Evolutionary conservation across 140 eudicot genomes (phyloP), one percentile per base, ranked within the genome.

Genomic region (Senecio squalidus): DNA sequence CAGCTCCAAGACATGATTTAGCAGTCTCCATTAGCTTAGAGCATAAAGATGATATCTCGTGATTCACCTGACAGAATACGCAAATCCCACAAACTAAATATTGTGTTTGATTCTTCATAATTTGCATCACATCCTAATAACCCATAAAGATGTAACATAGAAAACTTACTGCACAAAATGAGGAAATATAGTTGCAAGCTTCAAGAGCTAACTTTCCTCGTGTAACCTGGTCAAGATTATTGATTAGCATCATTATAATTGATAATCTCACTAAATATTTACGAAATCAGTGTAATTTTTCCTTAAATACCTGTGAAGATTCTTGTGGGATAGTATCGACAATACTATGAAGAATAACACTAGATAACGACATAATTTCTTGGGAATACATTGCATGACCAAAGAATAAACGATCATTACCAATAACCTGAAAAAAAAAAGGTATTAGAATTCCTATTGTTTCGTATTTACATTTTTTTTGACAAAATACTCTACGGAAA

Each of bases 161-260:
- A 14, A 18, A 34, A 68, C 82, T 62, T 74, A 88, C 96, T 52
- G 39, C 58, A 17, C 76, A 74, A 60, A 62, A 61, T 7, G 82
- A 61, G 29, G 82, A 80, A 69, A 88, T 63, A 38, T 88, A 81
- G 69, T 88, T 81, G 80, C 96, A 84, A 66, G 79, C 79, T 76
- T 88, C 96, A 17, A 88, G 94, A 40, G 96, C 96, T 49, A 84
- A 30, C 46, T 75, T 78, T 71, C 96, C 96, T 31, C 94, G 88
- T 33, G 77, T 67, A 78, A 57, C 77, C 96, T 88, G 39, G 56
- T 34, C 15, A 55, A 53, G 31, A 56, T 31, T 47, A 3, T 11
- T 10, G 6, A 23, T 54, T 31, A 71, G 74, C 47, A 59, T 72
- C 17, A 22, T 39, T 38, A 55, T 8, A 68, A 39, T 61, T 39